Evolutionary conservation across 2,329 filamentous ascomycete genomes (phyloP), one percentile per base, ranked within the genome.

Genomic region (Cytospora piceicola): DNA sequence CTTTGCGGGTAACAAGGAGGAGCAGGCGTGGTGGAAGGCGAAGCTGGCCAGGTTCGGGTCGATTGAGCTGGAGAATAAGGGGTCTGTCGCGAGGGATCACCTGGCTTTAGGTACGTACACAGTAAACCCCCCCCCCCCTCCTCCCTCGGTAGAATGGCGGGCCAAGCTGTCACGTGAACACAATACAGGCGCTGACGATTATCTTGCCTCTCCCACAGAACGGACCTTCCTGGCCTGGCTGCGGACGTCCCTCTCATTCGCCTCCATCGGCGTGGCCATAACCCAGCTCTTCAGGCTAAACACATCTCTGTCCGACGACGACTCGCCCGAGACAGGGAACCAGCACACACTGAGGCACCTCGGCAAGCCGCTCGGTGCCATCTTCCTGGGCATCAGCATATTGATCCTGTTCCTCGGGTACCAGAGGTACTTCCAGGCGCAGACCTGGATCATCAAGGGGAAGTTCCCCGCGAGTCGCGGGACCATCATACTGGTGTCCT

Each of bases 211-310:
- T 12, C 34, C 42, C 42, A 58, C 70, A 93, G 92, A 95, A 77
- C 85, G 92, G 24, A 95, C 92, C 0, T 95, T 94, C 76, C 85
- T 95, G 36, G 92, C 92, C 63, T 95, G 92, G 92, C 83, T 95
- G 53, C 86, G 92, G 61, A 95, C 92, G 3, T 93, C 90, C 2
- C 84, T 95, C 42, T 88, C 90, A 29, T 95, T 95, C 73, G 90
- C 91, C 14, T 90, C 86, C 39, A 94, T 95, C 70, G 92, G 92
- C 65, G 91, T 95, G 67, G 92, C 91, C 53, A 85, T 95, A 51
- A 94, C 92, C 1, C 92, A 95, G 75, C 86, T 95, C 57, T 94
- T 95, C 79, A 89, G 92, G 30, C 87, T 95, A 65, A 94, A 94
- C 79, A 90, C 88, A 0, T 84, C 87, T 11, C 79, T 90, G 51